Evolutionary conservation across 2,329 filamentous ascomycete species (phyloP).

Genomic region (Aspergillus novoparasiticus): DNA sequence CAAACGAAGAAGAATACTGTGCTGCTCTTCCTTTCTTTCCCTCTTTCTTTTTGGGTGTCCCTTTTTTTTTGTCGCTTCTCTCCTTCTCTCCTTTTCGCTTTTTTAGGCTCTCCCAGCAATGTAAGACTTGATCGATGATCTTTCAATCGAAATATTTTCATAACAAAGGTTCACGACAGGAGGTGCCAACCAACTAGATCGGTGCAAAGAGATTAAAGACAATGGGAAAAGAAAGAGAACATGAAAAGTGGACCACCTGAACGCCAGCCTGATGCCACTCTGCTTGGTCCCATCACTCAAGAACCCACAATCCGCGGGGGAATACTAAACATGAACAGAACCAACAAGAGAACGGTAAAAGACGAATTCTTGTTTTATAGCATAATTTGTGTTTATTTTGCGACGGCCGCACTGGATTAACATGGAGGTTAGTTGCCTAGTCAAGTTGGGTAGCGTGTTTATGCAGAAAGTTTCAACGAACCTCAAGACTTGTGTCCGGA

Average conservation of each 20-base stretch:
- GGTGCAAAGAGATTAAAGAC: constrained; percentile 19
- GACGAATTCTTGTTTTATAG: constrained; percentile 26
- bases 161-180: constrained; percentile 3
- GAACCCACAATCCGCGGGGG: constrained; percentile 24
- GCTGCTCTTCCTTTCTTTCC: neutral
- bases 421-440: constrained; percentile 5
- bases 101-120: neutral
- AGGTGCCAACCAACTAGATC: constrained; percentile 7
- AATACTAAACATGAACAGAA: constrained; percentile 38
- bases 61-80: neutral
- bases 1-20: constrained; percentile 6
- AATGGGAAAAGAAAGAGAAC: constrained; percentile 25
- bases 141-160: constrained; percentile 5
- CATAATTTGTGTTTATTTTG: constrained; percentile 43
- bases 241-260: constrained; percentile 39
- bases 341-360: constrained; percentile 35
- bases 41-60: neutral
- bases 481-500: constrained; percentile 92
- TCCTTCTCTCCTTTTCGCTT: neutral
- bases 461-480: constrained; percentile 20
- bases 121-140: neutral
- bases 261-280: constrained; percentile 48
- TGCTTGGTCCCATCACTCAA: constrained; percentile 40
- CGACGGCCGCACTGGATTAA: constrained; percentile 48
- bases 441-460: neutral